Evolutionary conservation across 495 filamentous ascomycete species (phyloP).

Genomic region (Podospora anserina): DNA sequence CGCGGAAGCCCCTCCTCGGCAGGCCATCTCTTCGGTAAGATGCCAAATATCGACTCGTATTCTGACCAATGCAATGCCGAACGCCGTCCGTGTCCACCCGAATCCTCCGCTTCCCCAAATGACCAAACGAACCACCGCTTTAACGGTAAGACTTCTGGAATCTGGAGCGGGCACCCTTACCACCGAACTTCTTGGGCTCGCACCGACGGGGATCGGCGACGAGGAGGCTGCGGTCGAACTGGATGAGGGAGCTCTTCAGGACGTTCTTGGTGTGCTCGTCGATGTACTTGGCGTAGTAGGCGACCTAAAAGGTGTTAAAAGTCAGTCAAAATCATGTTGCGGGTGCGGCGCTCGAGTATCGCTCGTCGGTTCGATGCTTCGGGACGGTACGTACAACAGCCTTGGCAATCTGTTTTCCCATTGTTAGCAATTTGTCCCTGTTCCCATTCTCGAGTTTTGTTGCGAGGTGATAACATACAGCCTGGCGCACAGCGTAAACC

Average conservation of each 20-base stretch:
- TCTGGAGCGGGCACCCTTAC: conserved; percentile 88
- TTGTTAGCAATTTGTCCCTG: conserved; percentile 18
- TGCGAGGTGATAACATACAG: conserved; percentile 38
- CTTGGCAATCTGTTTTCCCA: conserved; percentile 69
- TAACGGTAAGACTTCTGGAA: conserved; percentile 88
- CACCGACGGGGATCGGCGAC: conserved; percentile 95
- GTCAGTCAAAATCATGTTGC: conserved; percentile 21
- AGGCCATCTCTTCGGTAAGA: conserved; percentile 26
- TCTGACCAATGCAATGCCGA: conserved; percentile 39
- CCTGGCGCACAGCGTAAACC: conserved; percentile 98
- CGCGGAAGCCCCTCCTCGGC: conserved; percentile 21
- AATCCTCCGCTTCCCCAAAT: conserved; percentile 29
- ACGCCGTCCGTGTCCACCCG: conserved; percentile 39
- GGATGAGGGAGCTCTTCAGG: conserved; percentile 88
- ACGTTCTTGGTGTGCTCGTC: conserved; percentile 99
- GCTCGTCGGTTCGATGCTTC: conserved; percentile 7
- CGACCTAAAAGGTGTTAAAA: conserved; percentile 45
- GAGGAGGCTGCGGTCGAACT: conserved; percentile 94
- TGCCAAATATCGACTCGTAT: conserved; percentile 31
- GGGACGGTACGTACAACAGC: conserved; percentile 33
- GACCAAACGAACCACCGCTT: conserved; percentile 36
- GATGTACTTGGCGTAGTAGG: conserved; percentile 99
- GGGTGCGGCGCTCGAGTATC: not conserved
- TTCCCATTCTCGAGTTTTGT: no score
- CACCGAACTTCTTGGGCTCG: conserved; percentile 90